A percentile compares a stretch with the other conserved stretches of the same genome.
Evolutionary conservation across 108 stramenopile genomes (phyloP).

Genomic region (Fistulifera solaris): DNA sequence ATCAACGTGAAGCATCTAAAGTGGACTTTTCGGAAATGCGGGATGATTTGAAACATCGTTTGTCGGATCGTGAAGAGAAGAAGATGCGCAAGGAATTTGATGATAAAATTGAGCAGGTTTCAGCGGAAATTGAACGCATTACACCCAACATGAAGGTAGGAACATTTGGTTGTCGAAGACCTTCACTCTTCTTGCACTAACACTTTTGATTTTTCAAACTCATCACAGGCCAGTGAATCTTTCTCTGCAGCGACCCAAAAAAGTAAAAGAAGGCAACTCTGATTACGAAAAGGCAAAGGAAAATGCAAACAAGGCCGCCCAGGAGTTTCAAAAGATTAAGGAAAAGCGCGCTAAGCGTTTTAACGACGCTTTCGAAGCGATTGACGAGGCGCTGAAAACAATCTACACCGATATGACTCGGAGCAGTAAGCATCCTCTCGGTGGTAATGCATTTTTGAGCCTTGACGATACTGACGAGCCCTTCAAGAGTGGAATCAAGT

Average conservation of each 20-base stretch:
- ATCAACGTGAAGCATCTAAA: constrained; percentile 53
- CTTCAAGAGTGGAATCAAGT: constrained; percentile 93
- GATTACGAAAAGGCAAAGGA: constrained; percentile 72
- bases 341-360: constrained; percentile 71
- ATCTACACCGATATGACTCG: constrained; percentile 95
- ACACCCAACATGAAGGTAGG: constrained; percentile 93
- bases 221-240: constrained; percentile 71
- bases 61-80: constrained; percentile 58
- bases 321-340: constrained; percentile 67
- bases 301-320: constrained; percentile 59
- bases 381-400: constrained; percentile 80
- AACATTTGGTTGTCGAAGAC: too few relatives aligned
- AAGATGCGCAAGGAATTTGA: constrained; percentile 75
- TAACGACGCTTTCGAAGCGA: constrained; percentile 79
- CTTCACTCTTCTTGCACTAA: constrained; percentile 1
- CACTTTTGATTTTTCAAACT: neutral
- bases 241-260: constrained; percentile 66
- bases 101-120: constrained; percentile 51
- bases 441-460: constrained; percentile 90
- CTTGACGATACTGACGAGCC: constrained; percentile 93
- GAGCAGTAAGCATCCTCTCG: constrained; percentile 83
- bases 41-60: constrained; percentile 44
- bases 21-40: constrained; percentile 74
- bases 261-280: constrained; percentile 64
- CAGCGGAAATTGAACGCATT: constrained; percentile 80